These are phyloP conservation scores for Gynostemma pentaphyllum DNA, from an alignment of 306 rosid species.

Conservation along the genomic window DNA sequence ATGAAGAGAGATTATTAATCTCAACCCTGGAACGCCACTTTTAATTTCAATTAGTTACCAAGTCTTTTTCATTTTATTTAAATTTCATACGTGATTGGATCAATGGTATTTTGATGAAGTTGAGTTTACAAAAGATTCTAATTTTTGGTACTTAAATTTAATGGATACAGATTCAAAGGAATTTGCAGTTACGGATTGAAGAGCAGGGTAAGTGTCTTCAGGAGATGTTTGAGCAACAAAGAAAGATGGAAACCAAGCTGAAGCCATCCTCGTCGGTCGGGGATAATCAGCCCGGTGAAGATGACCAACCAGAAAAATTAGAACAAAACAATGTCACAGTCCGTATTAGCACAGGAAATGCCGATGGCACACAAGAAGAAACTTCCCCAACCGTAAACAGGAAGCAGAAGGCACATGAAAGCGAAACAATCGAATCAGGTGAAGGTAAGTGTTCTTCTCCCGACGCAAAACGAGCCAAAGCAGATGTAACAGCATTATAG, in stretches of 20 bases:
- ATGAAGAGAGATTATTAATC: neutral
- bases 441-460: slow-evolving; percentile 22
- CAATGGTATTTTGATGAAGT: no score
- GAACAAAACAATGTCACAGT: slow-evolving; percentile 14
- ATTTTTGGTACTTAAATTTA: no score
- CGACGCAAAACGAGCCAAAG: slow-evolving; percentile 47
- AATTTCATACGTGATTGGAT: neutral
- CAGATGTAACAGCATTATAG: slow-evolving; percentile 11
- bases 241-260: slow-evolving; percentile 39
- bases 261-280: slow-evolving; percentile 28
- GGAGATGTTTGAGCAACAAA: slow-evolving; percentile 77
- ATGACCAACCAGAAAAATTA: slow-evolving; percentile 18
- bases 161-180: slow-evolving; percentile 58
- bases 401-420: slow-evolving; percentile 30
- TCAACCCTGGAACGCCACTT: neutral
- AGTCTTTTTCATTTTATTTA: neutral
- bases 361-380: slow-evolving; percentile 6
- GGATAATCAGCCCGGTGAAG: slow-evolving; percentile 15
- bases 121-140: slow-evolving; percentile 7
- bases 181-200: slow-evolving; percentile 77
- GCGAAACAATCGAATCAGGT: slow-evolving; percentile 8
- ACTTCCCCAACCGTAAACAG: slow-evolving; percentile 20
- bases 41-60: neutral
- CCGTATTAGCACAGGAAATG: slow-evolving; percentile 8
- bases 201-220: slow-evolving; percentile 70